Base-by-base conservation (phyloP, 2,329 filamentous ascomycete genomes). In the Rhinocladiella mackenziei region DNA sequence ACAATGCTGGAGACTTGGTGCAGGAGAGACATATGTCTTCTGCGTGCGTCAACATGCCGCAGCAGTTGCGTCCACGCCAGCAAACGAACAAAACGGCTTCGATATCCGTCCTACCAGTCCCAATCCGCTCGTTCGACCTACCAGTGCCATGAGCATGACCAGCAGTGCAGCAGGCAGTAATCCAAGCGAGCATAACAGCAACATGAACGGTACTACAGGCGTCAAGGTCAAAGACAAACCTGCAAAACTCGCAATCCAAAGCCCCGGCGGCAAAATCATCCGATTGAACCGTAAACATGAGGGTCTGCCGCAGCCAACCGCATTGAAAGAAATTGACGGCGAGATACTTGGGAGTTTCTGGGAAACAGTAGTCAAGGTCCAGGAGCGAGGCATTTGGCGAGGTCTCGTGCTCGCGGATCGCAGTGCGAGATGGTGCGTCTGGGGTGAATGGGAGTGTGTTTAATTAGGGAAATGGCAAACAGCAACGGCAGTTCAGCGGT, bases 11-110 rank as follows among this genome's bases (percentile, higher is more conserved):
- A 80, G 83, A 18, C 73, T 98, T 19, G 89, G 88, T 1, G 74
- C 94, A 43, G 96, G 97, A 71, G 97, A 98, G 63, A 98, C 92
- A 0, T 98, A 96, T 61, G 91, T 98, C 19, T 98, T 98, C 65
- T 86, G 86, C 40, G 85, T 98, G 49, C 86, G 92, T 33, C 92
- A 98, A 61, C 89, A 98, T 62, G 86, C 89, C 0, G 84, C 87
- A 1, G 44, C 45, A 6, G 42, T 49, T 7, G 39, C 45, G 10
- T 42, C 51, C 5, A 51, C 48, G 2, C 43, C 51, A 1, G 45
- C 43, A 4, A 44, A 19, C 8, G 54, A 56, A 26, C 43, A 45
- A 22, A 47, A 43, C 26, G 51, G 50, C 33, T 53, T 57, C 23
- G 56, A 57, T n/a, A 33, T 48, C 9, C 39, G 56, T 10, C 56